Conservation (phyloP, 768 basidiomycete genomes). For the Pleurotus pulmonarius region DNA sequence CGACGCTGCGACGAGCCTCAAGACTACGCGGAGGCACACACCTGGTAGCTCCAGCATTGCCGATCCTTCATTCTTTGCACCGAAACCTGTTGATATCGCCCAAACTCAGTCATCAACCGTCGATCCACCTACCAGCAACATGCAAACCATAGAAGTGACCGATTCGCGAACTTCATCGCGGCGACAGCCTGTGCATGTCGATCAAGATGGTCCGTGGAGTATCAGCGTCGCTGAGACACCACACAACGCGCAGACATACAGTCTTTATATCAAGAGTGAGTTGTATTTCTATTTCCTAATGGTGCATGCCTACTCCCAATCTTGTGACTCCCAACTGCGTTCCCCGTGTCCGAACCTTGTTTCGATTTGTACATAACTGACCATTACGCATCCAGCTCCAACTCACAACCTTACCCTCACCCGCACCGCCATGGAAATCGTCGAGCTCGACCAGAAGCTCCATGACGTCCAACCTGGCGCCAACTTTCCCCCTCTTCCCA, state of each 20-base stretch:
- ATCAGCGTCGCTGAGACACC: constrained; percentile 86
- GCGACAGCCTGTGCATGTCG: constrained; percentile 57
- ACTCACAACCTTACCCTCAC: constrained; percentile 89
- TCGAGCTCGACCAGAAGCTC: constrained; percentile 81
- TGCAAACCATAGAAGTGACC: constrained; percentile 40
- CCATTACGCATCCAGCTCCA: constrained; percentile 51
- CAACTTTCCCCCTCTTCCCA: constrained; percentile 58
- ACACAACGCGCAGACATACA: constrained; percentile 68
- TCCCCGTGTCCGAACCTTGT: constrained; percentile 2
- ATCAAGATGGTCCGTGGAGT: constrained; percentile 84
- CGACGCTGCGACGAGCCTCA: constrained; percentile 37
- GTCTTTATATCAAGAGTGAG: constrained; percentile 90
- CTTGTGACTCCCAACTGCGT: constrained; percentile 1
- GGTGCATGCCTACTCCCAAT: constrained; percentile 9
- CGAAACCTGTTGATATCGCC: constrained; percentile 11
- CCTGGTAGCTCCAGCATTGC: constrained; percentile 28
- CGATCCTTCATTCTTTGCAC: constrained; percentile 39
- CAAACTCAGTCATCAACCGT: constrained; percentile 7
- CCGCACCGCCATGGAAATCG: constrained; percentile 69
- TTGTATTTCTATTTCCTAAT: constrained; percentile 12
- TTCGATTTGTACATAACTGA: constrained; percentile 11
- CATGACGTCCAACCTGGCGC: constrained; percentile 55
- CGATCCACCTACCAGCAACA: constrained; percentile 25
- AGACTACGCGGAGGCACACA: constrained; percentile 30
- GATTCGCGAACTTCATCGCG: constrained; percentile 35